A percentile compares a stretch with the other conserved stretches of the same genome.
Conservation (phyloP, 805 yeast species). For the Pichia eremophila region DNA sequence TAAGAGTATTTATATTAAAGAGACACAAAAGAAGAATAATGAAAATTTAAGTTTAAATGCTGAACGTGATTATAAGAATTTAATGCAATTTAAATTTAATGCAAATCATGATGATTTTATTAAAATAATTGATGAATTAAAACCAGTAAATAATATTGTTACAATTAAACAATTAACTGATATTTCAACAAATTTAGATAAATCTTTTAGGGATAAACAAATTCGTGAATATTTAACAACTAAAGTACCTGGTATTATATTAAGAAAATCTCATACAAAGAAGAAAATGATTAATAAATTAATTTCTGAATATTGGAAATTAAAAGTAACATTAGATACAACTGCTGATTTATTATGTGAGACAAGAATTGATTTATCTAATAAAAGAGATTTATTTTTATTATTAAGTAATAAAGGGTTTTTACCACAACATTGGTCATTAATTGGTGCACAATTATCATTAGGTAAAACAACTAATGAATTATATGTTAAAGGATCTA, state of each 20-base stretch:
- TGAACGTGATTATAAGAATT: conserved; percentile 21
- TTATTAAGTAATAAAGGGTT: conserved; percentile 25
- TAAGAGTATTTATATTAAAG: neutral
- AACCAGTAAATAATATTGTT: conserved; percentile 16
- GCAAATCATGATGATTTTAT: conserved; percentile 18
- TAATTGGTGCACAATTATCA: conserved; percentile 27
- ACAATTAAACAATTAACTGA: conserved; percentile 16
- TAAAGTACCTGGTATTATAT: conserved; percentile 1
- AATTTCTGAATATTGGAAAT: conserved; percentile 20
- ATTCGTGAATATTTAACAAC: conserved; percentile 15
- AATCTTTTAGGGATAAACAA: conserved; percentile 17
- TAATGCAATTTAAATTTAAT: conserved; percentile 22
- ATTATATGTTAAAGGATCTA: conserved; percentile 22
- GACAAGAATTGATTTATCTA: conserved; percentile 19
- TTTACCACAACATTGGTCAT: conserved; percentile 26
- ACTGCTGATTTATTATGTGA: conserved; percentile 8
- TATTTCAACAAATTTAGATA: conserved; percentile 10
- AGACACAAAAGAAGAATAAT: neutral
- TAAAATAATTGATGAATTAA: conserved; percentile 20
- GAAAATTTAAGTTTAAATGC: conserved; percentile 3
- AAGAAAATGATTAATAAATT: conserved; percentile 15
- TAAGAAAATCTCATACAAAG: conserved; percentile 11
- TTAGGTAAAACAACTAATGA: conserved; percentile 19
- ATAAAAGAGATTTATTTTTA: conserved; percentile 24
- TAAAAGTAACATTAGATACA: conserved; percentile 11